Conservation (phyloP, 805 yeast genomes). For the Hanseniaspora jakobsenii region DNA sequence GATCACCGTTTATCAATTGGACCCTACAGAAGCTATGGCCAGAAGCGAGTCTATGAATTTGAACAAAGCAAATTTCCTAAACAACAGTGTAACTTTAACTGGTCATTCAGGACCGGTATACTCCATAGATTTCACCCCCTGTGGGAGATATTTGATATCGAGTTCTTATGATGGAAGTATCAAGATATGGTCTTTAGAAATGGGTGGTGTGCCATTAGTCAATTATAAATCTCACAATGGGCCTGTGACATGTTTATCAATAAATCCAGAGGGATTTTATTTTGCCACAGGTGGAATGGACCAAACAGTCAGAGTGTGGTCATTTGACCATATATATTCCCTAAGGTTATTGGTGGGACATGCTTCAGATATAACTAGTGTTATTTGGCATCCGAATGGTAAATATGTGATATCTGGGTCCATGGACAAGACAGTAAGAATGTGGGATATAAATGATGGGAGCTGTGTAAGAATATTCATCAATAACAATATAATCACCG, state of each 20-base stretch:
- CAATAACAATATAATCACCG: slow-evolving; percentile 49
- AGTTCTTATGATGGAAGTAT: slow-evolving; percentile 87
- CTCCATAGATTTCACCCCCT: slow-evolving; percentile 83
- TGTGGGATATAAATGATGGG: slow-evolving; percentile 95
- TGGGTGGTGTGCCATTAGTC: slow-evolving; percentile 67
- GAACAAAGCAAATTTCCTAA: slow-evolving; percentile 22
- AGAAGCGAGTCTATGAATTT: slow-evolving; percentile 23
- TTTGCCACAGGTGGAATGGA: slow-evolving; percentile 98
- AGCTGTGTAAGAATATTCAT: slow-evolving; percentile 80
- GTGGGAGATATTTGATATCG: slow-evolving; percentile 65
- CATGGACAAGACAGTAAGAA: slow-evolving; percentile 85
- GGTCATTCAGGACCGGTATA: slow-evolving; percentile 95
- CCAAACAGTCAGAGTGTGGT: slow-evolving; percentile 95
- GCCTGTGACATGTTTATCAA: slow-evolving; percentile 95
- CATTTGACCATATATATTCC: slow-evolving; percentile 95
- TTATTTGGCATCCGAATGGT: slow-evolving; percentile 91
- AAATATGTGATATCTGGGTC: slow-evolving; percentile 91
- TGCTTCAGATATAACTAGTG: slow-evolving; percentile 88
- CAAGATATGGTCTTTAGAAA: slow-evolving; percentile 86
- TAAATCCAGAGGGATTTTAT: slow-evolving; percentile 91
- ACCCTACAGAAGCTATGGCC: slow-evolving; percentile 16
- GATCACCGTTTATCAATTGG: slow-evolving; percentile 6
- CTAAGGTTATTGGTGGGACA: slow-evolving; percentile 95
- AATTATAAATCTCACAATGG: slow-evolving; percentile 93
- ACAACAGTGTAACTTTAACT: slow-evolving; percentile 39